phyloP scores from a whole-genome alignment of 257 asterid genomes.

The Schizonepeta tenuifolia region DNA sequence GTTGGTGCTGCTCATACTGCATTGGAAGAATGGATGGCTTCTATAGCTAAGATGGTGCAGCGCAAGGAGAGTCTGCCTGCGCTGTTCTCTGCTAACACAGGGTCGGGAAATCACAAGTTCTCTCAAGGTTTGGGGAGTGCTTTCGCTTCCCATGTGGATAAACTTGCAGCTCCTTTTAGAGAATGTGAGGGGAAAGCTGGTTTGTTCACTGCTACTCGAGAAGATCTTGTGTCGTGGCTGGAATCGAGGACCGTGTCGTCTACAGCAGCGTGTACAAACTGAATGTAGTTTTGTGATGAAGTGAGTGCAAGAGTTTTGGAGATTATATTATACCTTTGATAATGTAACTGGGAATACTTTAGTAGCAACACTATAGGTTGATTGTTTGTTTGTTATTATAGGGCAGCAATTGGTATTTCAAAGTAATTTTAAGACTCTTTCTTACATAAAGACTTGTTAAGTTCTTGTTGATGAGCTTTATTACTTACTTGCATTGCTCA shows the following conservation, averaged over 20 bases:
- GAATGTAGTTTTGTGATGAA: neutral
- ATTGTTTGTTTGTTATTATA: constrained; percentile 29
- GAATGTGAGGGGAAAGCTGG: constrained; percentile 79
- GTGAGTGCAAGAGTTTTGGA: constrained; percentile 4
- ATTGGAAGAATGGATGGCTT: constrained; percentile 87
- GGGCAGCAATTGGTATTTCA: constrained; percentile 36
- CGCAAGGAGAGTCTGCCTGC: constrained; percentile 71
- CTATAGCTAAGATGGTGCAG: constrained; percentile 59
- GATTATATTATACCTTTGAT: constrained; percentile 25
- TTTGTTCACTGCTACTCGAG: constrained; percentile 71
- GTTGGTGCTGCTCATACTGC: constrained; percentile 94
- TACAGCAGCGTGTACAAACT: constrained; percentile 37
- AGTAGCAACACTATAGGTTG: neutral
- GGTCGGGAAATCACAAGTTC: constrained; percentile 84
- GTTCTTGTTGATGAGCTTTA: too few species aligned
- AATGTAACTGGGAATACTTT: constrained; percentile 25
- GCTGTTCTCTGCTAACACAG: constrained; percentile 74
- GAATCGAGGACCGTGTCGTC: constrained; percentile 45
- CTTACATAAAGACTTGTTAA: neutral
- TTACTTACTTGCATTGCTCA: too few species aligned
- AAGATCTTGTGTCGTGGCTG: constrained; percentile 76
- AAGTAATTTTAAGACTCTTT: constrained; percentile 6
- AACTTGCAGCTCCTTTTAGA: constrained; percentile 74
- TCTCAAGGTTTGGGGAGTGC: constrained; percentile 75
- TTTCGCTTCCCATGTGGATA: constrained; percentile 70